These are phyloP conservation scores for Mariannaea elegans DNA, from an alignment of 2,329 filamentous ascomycete species.

Conservation along the genomic window DNA sequence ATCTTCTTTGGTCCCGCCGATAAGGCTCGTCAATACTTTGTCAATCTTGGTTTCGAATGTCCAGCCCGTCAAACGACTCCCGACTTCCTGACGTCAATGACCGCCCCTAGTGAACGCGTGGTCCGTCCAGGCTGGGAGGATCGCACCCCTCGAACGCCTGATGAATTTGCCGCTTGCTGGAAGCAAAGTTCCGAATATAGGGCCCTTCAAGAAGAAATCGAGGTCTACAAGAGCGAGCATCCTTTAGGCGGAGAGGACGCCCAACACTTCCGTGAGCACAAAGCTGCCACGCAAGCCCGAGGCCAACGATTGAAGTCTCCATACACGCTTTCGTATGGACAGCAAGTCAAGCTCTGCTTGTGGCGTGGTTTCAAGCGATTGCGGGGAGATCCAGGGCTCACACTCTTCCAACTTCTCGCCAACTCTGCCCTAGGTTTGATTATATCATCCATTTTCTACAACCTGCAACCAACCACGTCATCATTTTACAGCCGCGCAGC, in stretches of 20 bases:
- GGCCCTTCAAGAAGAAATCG: slow-evolving; percentile 9
- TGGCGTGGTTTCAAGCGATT: slow-evolving; percentile 20
- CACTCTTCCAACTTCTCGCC: slow-evolving; percentile 13
- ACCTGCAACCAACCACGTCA: not conserved
- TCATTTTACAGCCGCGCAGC: slow-evolving; percentile 46
- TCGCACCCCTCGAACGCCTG: slow-evolving; percentile 15
- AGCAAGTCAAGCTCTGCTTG: slow-evolving; percentile 17
- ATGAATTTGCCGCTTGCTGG: slow-evolving; percentile 19
- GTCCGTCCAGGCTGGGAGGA: slow-evolving; percentile 12
- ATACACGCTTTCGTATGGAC: slow-evolving; percentile 15
- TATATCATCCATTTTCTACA: slow-evolving; percentile 18
- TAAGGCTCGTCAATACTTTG: slow-evolving; percentile 18
- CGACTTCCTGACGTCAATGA: slow-evolving; percentile 22
- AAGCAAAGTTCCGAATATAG: slow-evolving; percentile 16
- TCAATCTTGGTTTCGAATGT: slow-evolving; percentile 21
- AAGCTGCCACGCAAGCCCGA: slow-evolving; percentile 3
- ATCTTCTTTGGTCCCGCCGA: slow-evolving; percentile 18
- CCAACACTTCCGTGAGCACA: slow-evolving; percentile 19
- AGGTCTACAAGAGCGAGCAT: slow-evolving; percentile 16
- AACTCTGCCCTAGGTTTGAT: slow-evolving; percentile 7
- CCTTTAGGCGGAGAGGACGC: slow-evolving; percentile 12
- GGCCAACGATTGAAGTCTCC: slow-evolving; percentile 20
- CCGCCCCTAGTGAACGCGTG: slow-evolving; percentile 12
- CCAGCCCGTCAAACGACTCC: slow-evolving; percentile 18
- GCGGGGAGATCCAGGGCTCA: slow-evolving; percentile 3